Conservation (phyloP, 441 rosid genomes). For the Dalechampia spathulata region DNA sequence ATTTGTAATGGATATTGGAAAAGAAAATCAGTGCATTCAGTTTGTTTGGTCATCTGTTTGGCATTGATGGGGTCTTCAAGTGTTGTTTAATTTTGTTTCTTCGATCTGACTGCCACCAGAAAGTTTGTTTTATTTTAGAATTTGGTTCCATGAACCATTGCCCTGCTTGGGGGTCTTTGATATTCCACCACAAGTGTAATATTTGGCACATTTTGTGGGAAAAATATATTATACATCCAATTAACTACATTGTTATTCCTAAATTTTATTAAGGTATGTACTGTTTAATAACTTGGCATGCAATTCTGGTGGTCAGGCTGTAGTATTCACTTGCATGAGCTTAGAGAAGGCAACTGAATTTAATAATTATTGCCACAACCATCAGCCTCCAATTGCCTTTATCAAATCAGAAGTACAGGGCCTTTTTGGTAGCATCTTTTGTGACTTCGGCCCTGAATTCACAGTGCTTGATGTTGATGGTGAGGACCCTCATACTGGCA, state of each 20-base stretch:
- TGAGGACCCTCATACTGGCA: slow-evolving; percentile 86
- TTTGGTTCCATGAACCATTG: neutral
- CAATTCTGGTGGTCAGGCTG: slow-evolving; percentile 48
- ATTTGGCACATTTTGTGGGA: neutral
- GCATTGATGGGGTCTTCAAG: neutral
- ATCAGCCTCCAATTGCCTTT: slow-evolving; percentile 73
- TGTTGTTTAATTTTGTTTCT: neutral
- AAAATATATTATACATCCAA: neutral
- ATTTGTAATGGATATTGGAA: neutral
- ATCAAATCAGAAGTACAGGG: slow-evolving; percentile 83
- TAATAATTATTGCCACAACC: slow-evolving; percentile 69
- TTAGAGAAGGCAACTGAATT: slow-evolving; percentile 61
- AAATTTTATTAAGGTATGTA: neutral
- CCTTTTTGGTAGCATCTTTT: slow-evolving; percentile 80
- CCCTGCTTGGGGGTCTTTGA: neutral
- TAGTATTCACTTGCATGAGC: slow-evolving; percentile 68
- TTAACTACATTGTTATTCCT: neutral
- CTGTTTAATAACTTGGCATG: neutral
- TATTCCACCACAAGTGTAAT: neutral
- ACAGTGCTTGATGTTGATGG: slow-evolving; percentile 84
- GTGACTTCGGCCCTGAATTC: slow-evolving; percentile 89
- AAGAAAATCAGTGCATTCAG: too few relatives aligned
- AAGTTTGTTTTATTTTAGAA: neutral
- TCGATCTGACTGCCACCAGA: too few relatives aligned
- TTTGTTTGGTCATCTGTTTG: neutral